Evolutionary conservation across 2,329 filamentous ascomycete genomes (phyloP), one percentile per base, ranked within the genome.

Genomic region (Huntiella omanensis): DNA sequence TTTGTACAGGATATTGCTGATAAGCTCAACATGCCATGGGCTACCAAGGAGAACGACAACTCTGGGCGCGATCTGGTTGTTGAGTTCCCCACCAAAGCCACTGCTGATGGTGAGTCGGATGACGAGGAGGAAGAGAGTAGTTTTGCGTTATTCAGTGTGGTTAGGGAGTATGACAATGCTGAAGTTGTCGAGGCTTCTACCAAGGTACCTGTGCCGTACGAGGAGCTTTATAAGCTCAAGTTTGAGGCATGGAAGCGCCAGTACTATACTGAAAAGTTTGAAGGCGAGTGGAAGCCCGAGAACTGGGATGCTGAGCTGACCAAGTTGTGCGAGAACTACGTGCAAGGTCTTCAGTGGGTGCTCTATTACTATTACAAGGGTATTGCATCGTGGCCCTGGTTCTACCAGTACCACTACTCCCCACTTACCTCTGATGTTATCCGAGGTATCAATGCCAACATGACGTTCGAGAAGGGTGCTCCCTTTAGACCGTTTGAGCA

Each of bases 321-420:
- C 46, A 79, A 81, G 52, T 68, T 98, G 50, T 81, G 84, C 19
- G 86, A 96, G 62, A 98, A 96, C 62, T 98, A 98, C 56, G 86
- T 98, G 5, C 84, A 98, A 63, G 91, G 91, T 51, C 66, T 98
- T 50, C 91, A 98, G 60, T 98, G 91, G 92, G 91, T 98, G 38
- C 68, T 98, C 43, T 95, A 81, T 62, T 98, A 98, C 66, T 98
- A 98, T 63, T 98, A 98, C 64, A 80, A 80, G 46, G 91, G 91
- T 51, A 91, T 98, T 50, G 91, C 85, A 12, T 96, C 88, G 10
- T 98, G 91, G 91, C 86, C 91, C 11, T 98, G 91, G 91, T 98
- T 83, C 64, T 98, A 95, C 62, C 70, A 71, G 50, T 98, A 94
- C 61, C 92, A 98, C 63, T 98, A 98, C 62, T 83, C 92, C 7